phyloP scores from a whole-genome alignment of 2,329 filamentous ascomycete species.

The Berkeleyomyces basicola region DNA sequence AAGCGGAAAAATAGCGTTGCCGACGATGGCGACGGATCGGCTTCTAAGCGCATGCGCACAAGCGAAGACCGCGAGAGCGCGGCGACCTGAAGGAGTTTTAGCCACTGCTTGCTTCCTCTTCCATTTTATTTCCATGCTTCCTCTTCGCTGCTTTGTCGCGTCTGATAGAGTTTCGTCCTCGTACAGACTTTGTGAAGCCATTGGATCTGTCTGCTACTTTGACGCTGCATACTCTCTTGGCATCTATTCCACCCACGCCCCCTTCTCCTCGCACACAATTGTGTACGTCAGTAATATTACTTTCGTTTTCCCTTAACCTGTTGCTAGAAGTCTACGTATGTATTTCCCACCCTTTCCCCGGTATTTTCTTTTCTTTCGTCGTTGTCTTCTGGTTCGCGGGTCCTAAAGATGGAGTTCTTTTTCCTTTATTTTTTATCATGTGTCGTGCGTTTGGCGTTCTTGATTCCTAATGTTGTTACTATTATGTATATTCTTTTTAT shows the following conservation, averaged over 20 bases:
- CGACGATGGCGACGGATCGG: constrained; percentile 1
- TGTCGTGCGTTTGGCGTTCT: not conserved
- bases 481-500: not conserved
- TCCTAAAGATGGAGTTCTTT: not conserved
- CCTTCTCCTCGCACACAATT: no score
- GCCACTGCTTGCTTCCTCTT: not conserved
- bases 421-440: not conserved
- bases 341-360: not conserved
- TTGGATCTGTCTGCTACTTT: no score
- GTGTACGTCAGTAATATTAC: no score
- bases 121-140: no score
- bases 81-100: not conserved
- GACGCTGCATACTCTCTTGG: no score
- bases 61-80: not conserved
- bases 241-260: no score
- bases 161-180: no score
- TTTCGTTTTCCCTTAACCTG: no score
- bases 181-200: no score
- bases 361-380: not conserved
- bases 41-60: constrained; percentile 3
- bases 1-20: constrained; percentile 7
- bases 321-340: no score
- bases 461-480: not conserved
- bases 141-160: not conserved
- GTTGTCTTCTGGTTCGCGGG: not conserved